These are phyloP conservation scores for Bromus sterilis DNA, from an alignment of 176 grass and related monocot genomes.

Conservation along the genomic window DNA sequence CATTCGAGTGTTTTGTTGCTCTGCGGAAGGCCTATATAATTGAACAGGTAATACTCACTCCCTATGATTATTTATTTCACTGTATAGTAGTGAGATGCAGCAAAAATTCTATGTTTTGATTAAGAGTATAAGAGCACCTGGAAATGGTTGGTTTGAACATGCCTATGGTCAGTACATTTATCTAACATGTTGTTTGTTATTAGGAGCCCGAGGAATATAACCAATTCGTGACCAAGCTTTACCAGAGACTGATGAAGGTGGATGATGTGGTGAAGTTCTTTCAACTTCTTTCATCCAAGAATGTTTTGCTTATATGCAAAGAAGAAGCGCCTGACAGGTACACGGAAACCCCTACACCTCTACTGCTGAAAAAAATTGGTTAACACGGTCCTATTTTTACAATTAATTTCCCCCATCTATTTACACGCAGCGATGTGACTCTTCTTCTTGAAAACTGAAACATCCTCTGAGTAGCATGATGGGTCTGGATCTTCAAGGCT, in stretches of 20 bases:
- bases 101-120: background rate
- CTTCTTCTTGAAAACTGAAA: conserved; percentile 31
- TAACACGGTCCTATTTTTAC: background rate
- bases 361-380: background rate
- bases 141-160: background rate
- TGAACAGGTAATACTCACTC: conserved; percentile 61
- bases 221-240: conserved; percentile 41
- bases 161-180: background rate
- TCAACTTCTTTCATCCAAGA: conserved; percentile 53
- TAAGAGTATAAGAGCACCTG: background rate
- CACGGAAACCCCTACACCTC: background rate
- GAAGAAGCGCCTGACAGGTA: conserved; percentile 93
- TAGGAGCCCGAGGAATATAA: conserved; percentile 94
- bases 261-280: conserved; percentile 48
- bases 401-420: background rate
- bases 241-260: conserved; percentile 31
- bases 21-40: conserved; percentile 80
- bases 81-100: background rate
- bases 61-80: background rate
- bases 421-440: conserved; percentile 27
- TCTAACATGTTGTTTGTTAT: background rate
- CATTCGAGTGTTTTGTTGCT: conserved; percentile 69
- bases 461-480: conserved; percentile 17
- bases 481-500: background rate
- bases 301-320: conserved; percentile 71